Base-by-base conservation (phyloP, 371 early-diverging fungal genomes). In the Saksenaea vasiformis region DNA sequence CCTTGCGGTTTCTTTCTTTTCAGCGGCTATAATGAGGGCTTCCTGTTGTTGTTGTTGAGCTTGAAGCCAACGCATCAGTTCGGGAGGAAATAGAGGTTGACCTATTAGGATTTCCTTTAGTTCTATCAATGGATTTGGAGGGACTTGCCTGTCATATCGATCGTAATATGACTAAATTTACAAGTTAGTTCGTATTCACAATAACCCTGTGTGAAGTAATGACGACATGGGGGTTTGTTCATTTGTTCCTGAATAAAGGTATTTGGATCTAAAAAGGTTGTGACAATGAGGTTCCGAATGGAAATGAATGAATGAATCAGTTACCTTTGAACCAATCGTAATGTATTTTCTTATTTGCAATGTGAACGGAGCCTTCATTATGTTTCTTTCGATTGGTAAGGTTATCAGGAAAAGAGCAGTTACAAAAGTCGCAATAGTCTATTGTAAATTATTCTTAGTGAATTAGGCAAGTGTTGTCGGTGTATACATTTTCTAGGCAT, bases 381-480 rank as follows among this genome's bases (percentile, higher is more conserved):
- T 81, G 82, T 15, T 77, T 76, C 38, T 71, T 72, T 35, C 82
- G 65, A 64, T 81, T 81, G 3, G 71, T 70, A 47, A 38, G 39
- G 66, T 77, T 81, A 54, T 81, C 79, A 43, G 82, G 82, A 68
- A 81, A 81, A 1, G 78, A 71, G 35, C 82, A 81, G 4, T 78
- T 63, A 59, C 82, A 81, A 38, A 78, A 74, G 47, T 81, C 82
- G 36, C 82, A 81, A 54, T 71, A 76, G 58, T 81, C 80, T 80
- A 65, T 44, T 38, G 15, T 13, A 13, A 38, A 54, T 37, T 19
- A 61, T n/a, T 14, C 14, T 11, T 15, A 7, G 31, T 31, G 2
- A 31, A 24, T 34, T 26, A 24, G 24, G 44, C 44, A 11, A 24
- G 15, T 43, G 14, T 22, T 58, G 28, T 34, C 31, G 28, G 55